Evolutionary conservation across 1,284 basidiomycete genomes (phyloP).

Genomic region (Ganoderma multipileum): DNA sequence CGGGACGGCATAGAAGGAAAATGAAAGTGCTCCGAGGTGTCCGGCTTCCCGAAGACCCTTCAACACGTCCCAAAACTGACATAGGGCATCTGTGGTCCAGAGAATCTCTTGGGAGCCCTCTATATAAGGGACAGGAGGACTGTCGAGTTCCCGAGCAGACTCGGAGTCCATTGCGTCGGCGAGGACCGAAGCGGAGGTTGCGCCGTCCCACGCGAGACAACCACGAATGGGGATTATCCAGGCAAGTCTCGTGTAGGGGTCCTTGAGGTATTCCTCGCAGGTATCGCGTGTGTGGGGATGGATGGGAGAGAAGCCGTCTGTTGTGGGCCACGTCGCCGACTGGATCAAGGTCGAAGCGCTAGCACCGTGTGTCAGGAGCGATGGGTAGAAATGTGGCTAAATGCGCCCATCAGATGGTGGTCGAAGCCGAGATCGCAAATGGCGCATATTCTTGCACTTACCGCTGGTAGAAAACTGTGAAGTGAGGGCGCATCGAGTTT

Average conservation of each 20-base stretch:
- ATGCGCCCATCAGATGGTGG: background rate
- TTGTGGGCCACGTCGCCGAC: background rate
- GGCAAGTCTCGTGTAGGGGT: constrained; percentile 51
- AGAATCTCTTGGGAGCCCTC: constrained; percentile 39
- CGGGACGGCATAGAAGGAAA: constrained; percentile 57
- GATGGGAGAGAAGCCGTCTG: constrained; percentile 40
- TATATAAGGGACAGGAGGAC: constrained; percentile 1
- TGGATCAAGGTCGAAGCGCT: background rate
- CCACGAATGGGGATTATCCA: constrained; percentile 75
- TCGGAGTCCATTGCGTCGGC: background rate
- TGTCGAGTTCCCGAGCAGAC: background rate
- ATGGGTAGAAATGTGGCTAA: constrained; percentile 31
- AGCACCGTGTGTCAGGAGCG: constrained; percentile 3
- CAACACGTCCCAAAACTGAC: constrained; percentile 62
- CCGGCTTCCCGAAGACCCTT: constrained; percentile 46
- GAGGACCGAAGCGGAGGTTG: constrained; percentile 52
- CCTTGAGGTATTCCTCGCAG: constrained; percentile 35
- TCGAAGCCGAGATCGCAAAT: background rate
- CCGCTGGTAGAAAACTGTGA: constrained; percentile 14
- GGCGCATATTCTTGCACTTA: constrained; percentile 6
- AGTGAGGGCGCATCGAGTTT: constrained; percentile 19
- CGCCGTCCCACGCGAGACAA: constrained; percentile 54
- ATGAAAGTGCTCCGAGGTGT: constrained; percentile 54
- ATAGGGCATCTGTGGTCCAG: constrained; percentile 58
- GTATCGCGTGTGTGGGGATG: constrained; percentile 48